Percentiles rank a stretch among this genome's conserved stretches.
Conservation (phyloP, 169 alveolate species). For the Theileria sp. region DNA sequence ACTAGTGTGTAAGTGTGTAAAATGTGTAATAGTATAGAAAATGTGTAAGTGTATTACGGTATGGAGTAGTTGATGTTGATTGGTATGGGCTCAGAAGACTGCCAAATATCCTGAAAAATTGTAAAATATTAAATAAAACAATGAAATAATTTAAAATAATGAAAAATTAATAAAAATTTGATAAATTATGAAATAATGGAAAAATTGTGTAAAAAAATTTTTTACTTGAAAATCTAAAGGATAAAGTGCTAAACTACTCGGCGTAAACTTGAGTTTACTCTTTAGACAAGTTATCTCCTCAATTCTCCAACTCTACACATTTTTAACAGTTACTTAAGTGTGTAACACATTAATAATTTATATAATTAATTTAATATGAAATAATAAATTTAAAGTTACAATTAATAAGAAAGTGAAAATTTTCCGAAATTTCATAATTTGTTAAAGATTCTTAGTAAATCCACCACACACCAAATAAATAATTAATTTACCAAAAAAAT, state of each 20-base stretch:
- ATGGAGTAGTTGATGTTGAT: slow-evolving; percentile 58
- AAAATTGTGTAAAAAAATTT: too few species aligned
- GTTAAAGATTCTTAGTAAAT: neutral
- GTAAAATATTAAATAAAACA: neutral
- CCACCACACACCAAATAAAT: neutral
- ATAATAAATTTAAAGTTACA: neutral
- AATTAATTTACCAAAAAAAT: too few species aligned
- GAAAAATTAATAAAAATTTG: too few species aligned
- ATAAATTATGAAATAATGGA: too few species aligned
- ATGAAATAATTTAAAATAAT: too few species aligned
- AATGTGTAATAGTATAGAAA: neutral
- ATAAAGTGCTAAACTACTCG: slow-evolving; percentile 55
- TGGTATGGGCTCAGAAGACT: slow-evolving; percentile 55
- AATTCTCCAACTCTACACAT: neutral
- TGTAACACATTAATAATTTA: neutral
- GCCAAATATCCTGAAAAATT: slow-evolving; percentile 55
- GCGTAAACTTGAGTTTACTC: slow-evolving; percentile 9
- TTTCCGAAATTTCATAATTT: neutral
- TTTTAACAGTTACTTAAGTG: neutral
- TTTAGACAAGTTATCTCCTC: neutral
- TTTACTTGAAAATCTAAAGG: slow-evolving; percentile 62
- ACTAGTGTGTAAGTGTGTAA: neutral
- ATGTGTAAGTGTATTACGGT: slow-evolving; percentile 31
- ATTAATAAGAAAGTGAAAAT: too few species aligned
- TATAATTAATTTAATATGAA: too few species aligned